Evolutionary conservation across 306 rosid genomes (phyloP), one percentile per base, ranked within the genome.

Genomic region (Gillenia trifoliata): DNA sequence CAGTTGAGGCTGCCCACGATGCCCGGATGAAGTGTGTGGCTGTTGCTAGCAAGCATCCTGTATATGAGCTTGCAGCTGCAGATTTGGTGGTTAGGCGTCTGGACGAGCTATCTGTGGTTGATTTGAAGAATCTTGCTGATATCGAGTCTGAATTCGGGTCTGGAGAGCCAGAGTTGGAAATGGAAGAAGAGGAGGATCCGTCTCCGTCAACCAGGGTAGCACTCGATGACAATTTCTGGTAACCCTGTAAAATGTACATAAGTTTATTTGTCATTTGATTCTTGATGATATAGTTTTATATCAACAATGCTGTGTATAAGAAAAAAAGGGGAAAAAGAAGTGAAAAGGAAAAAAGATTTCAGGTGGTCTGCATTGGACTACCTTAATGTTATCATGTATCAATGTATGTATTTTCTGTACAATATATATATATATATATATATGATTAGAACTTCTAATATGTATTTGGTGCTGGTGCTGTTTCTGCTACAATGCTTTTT

Each of bases 1-100:
- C 98, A 0, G 96, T 94, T 82, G 99, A 94, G 87, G 99, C 98
- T 20, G 98, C 99, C 47, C 98, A 92, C 38, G 99, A 94, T 75
- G 96, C 92, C 0, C 81, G 83, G 80, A 94, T 94, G 99, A 92
- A 94, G 92, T 94, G 99, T 65, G 92, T 94, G 43, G 99, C 97
- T 31, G 96, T 94, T 67, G 99, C 99, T 52, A 94, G 99, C 87
- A 92, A 90, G 85, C 99, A 94, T 84, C 99, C 96, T 16, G 91
- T 89, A 38, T 94, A 92, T 29, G 99, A 94, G 85, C 96, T 94
- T 36, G 86, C 83, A 75, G 98, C 99, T 57, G 98, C 99, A 1
- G 97, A 94, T 71, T 78, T 94, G 84, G 95, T 94, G 45, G 99
- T 94, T 64, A 90, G 92, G 82, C 86, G 61, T 62, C 78, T 94